Conservation (phyloP, 2,329 filamentous ascomycete genomes). For the Aspergillus piperis region DNA sequence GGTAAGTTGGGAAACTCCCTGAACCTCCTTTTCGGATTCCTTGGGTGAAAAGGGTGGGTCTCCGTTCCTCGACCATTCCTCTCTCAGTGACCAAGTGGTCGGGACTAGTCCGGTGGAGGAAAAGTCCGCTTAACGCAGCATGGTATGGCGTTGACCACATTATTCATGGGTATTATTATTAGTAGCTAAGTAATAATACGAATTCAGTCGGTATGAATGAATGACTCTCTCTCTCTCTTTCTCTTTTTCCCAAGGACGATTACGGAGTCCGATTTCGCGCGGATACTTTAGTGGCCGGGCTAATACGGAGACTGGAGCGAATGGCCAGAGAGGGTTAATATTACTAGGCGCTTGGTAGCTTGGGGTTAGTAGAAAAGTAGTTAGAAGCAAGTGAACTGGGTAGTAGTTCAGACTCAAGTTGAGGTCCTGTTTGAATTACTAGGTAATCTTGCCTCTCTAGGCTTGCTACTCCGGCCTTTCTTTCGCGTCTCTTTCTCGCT, state of each 20-base stretch:
- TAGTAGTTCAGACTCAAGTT: background rate
- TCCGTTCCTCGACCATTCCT: conserved; percentile 18
- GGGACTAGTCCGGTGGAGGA: background rate
- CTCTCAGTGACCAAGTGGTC: background rate
- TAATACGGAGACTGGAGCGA: conserved; percentile 4
- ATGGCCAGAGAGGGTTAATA: background rate
- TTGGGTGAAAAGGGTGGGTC: conserved; percentile 18
- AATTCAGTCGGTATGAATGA: conserved; percentile 4
- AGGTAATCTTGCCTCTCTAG: background rate
- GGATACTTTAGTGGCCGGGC: conserved; percentile 1
- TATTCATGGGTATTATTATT: conserved; percentile 4
- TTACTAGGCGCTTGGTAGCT: conserved; percentile 1
- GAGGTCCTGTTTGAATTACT: background rate
- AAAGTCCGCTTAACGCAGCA: background rate
- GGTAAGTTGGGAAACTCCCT: background rate
- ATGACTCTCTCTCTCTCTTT: no score
- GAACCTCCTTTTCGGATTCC: conserved; percentile 19
- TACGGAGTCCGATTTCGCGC: conserved; percentile 3
- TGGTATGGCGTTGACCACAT: background rate
- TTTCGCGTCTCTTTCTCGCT: conserved; percentile 11
- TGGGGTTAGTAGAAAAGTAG: background rate
- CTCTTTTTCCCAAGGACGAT: background rate
- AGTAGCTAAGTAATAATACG: conserved; percentile 5
- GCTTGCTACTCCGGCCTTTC: background rate
- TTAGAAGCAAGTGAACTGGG: background rate